Percentiles rank a stretch among this genome's conserved stretches.
Conservation (phyloP, 2,329 filamentous ascomycete species). For the Diaporthe sp. region DNA sequence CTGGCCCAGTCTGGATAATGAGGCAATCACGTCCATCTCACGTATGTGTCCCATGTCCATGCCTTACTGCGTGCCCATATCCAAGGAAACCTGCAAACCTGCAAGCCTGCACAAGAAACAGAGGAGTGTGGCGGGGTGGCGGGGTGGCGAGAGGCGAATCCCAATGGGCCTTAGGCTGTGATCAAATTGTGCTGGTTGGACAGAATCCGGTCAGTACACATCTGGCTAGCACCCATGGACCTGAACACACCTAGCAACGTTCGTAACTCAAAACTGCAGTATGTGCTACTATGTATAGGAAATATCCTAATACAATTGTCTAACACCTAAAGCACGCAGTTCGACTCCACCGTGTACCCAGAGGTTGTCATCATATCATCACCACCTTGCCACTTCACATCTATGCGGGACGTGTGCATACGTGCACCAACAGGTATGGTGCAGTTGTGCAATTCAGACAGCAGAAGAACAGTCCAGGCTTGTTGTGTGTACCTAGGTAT, state of each 20-base stretch:
- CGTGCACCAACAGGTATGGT: background rate
- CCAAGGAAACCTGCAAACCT: too few relatives aligned
- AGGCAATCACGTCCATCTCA: background rate
- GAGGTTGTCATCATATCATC: background rate
- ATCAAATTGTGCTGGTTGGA: too few relatives aligned
- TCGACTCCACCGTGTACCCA: background rate
- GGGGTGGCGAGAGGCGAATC: conserved; percentile 4
- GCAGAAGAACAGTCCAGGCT: background rate
- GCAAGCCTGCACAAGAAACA: background rate
- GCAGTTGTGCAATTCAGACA: background rate
- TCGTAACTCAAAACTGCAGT: too few relatives aligned
- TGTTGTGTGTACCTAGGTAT: background rate
- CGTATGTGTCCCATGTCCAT: too few relatives aligned
- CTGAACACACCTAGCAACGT: too few relatives aligned
- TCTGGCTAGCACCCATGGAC: too few relatives aligned
- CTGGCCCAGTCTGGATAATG: background rate
- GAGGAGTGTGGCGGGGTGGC: background rate
- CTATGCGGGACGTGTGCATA: background rate
- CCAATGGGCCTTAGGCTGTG: background rate
- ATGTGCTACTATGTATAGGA: too few relatives aligned
- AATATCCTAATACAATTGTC: too few relatives aligned
- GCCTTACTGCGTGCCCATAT: too few relatives aligned
- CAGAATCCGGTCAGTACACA: too few relatives aligned
- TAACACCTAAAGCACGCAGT: background rate
- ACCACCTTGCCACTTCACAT: background rate